Base-by-base conservation (phyloP, 441 rosid genomes). In the Isatis lusitanica region DNA sequence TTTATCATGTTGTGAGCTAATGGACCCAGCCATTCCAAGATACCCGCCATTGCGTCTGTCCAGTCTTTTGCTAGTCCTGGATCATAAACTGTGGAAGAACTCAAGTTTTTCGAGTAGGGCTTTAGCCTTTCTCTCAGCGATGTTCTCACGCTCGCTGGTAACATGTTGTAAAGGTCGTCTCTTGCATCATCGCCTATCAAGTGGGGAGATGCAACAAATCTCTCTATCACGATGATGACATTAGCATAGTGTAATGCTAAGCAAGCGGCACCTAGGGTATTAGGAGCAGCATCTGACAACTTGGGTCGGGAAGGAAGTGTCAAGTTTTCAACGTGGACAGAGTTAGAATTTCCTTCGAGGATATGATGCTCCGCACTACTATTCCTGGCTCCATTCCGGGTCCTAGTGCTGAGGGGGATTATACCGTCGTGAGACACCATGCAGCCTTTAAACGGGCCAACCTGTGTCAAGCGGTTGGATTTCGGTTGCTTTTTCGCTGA, bases 1-100 rank as follows among this genome's bases (percentile, higher is more conserved):
- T 92, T 78, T 53, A 93, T 88, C 99, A 95, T 95, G 82, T 85
- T 95, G 79, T 95, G 98, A 74, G 99, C 99, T 51, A 95, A 90
- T 12, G 99, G 99, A 24, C 92, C 91, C 79, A 95, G 60, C 99
- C 99, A 95, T 65, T 93, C 97, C 73, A 95, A 73, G 65, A 88
- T 95, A 24, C 90, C 57, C 3, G 91, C 44, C 80, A 95, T 85
- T 43, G 97, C 97, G 1, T 84, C 89, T 12, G 84, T 91, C 99
- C 99, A 93, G 50, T 93, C 97, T 9, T 78, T 86, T 6, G 95
- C 99, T 68, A 95, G 98, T 63, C 31, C 77, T 16, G 90, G 63
- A 74, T 93, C 93, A 70, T 79, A 87, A 74, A 50, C 79, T 1
- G 81, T 62, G 10, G 89, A 80, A 9, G 94, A 82, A 46, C 79